Evolutionary conservation across 768 basidiomycete genomes (phyloP).

Genomic region (Termitomyces titanicus): DNA sequence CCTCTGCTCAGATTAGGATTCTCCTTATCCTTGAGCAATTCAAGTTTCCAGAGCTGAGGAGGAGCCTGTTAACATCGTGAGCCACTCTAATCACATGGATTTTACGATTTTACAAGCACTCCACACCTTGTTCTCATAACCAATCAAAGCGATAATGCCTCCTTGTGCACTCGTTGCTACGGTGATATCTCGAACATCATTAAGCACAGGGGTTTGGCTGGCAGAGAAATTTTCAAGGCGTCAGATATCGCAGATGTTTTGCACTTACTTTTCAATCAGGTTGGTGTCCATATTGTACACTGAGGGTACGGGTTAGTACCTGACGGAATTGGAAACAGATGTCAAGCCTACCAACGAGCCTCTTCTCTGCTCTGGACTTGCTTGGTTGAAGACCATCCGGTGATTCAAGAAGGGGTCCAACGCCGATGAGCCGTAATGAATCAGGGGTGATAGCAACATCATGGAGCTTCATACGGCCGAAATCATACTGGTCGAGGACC

Average conservation of each 20-base stretch:
- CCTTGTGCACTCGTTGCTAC: conserved; percentile 44
- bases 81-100: neutral
- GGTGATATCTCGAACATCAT: conserved; percentile 71
- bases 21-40: conserved; percentile 46
- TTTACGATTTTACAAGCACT: neutral
- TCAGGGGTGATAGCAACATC: conserved; percentile 73
- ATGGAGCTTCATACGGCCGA: conserved; percentile 61
- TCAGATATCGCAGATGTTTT: too few relatives aligned
- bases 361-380: conserved; percentile 68
- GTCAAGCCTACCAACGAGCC: conserved; percentile 56
- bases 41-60: conserved; percentile 69
- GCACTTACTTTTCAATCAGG: conserved; percentile 68
- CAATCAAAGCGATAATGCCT: conserved; percentile 61
- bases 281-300: conserved; percentile 68
- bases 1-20: conserved; percentile 26
- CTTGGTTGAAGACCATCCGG: conserved; percentile 62
- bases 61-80: conserved; percentile 45
- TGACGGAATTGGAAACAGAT: neutral
- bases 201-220: conserved; percentile 70
- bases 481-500: conserved; percentile 54
- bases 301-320: conserved; percentile 19
- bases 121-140: conserved; percentile 70
- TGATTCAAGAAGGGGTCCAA: conserved; percentile 63
- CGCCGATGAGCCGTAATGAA: conserved; percentile 57
- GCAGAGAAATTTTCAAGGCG: conserved; percentile 6